Base-by-base conservation (phyloP, 306 rosid species). In the Luffa acutangula region DNA sequence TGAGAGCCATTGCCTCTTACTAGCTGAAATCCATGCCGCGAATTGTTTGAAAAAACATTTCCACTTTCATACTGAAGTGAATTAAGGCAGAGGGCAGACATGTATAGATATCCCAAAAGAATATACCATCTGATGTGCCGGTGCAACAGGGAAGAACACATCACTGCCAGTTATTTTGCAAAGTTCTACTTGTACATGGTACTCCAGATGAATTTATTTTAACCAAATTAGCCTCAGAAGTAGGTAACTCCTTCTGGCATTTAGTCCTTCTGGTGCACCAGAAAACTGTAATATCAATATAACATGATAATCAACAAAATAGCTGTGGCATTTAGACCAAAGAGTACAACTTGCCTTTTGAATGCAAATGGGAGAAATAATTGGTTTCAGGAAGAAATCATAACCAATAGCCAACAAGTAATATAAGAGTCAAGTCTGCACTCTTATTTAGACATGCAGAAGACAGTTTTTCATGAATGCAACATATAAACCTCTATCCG, bases 71-170 rank as follows among this genome's bases (percentile, higher is more conserved):
- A 20, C 51, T 81, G 83, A 51, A 79, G 86, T 63, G 87, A 82
- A 87, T 86, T 78, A 78, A 88, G 81, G 84, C 89, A 82, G 84
- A 81, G 78, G 69, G 82, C 82, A 67, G 84, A 87, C 76, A 82
- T 65, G 82, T 53, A 87, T 79, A 85, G 87, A 86, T 62, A 84
- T 70, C 93, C 97, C 79, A 89, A 85, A 74, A 91, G 78, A 87
- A 90, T 83, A 80, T 80, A 90, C 79, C 82, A 85, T 88, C 90
- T 87, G 82, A 90, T 87, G 82, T 83, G 81, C 83, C 85, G 59
- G 48, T 80, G 89, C 89, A 87, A 82, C 77, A 78, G 86, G 78
- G 62, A 79, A 65, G 84, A 86, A 76, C 81, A 89, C 97, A 95
- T 95, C 87, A 85, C 90, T 91, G 79, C 53, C 60, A 79, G 69